A percentile compares a stretch with the other conserved stretches of the same genome.
Evolutionary conservation across 345 rosid genomes (phyloP).

Genomic region (Capsella bursapastoris): DNA sequence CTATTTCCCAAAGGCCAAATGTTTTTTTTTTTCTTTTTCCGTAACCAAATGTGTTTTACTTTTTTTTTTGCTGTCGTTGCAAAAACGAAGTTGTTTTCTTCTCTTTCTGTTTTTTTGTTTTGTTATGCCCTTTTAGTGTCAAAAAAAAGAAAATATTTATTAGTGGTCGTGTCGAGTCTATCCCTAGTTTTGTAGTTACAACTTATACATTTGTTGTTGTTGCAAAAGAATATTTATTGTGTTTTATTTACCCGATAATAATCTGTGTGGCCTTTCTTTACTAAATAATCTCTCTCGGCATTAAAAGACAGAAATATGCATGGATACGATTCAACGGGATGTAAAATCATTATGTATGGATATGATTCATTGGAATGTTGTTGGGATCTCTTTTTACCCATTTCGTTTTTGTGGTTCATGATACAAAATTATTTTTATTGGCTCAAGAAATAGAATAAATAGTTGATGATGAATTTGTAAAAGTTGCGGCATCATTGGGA

Average conservation of each 20-base stretch:
- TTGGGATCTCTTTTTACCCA: slow-evolving; percentile 1
- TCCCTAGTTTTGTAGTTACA: no score
- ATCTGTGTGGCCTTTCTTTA: no score
- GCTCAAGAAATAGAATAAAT: slow-evolving; percentile 1
- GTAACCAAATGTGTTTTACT: neutral
- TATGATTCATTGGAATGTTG: neutral
- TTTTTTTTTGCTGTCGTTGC: slow-evolving; percentile 1
- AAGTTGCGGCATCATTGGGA: slow-evolving; percentile 26
- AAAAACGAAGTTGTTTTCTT: slow-evolving; percentile 30
- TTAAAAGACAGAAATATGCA: neutral
- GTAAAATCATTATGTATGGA: neutral
- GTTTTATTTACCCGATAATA: neutral
- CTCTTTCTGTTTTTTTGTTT: neutral
- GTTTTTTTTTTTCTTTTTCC: neutral
- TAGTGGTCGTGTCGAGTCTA: no score
- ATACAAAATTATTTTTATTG: neutral
- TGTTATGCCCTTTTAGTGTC: neutral
- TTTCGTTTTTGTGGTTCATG: neutral
- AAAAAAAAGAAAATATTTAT: no score
- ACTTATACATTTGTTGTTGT: neutral
- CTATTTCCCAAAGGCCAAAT: slow-evolving; percentile 9
- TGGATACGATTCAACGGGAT: neutral
- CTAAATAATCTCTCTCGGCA: neutral
- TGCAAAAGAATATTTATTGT: slow-evolving; percentile 16
- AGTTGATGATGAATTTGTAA: slow-evolving; percentile 16